Conservation (phyloP, 345 rosid species). For the Bruguiera parviflora region DNA sequence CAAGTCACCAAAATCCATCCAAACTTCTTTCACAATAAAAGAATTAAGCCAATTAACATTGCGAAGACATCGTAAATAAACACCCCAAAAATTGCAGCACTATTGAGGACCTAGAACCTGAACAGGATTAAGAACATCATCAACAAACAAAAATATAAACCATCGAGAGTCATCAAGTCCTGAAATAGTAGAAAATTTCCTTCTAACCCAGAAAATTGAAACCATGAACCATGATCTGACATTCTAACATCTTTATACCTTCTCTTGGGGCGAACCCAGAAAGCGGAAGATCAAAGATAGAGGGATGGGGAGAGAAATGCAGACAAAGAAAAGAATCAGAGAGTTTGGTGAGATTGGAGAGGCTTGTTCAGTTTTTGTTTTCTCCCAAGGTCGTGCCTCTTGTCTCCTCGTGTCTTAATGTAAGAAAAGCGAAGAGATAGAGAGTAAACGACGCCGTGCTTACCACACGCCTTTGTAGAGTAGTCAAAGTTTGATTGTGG, state of each 20-base stretch:
- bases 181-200: not conserved
- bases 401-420: too few relatives aligned
- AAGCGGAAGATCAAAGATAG: not conserved
- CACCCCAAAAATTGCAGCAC: not conserved
- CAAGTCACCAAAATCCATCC: not conserved
- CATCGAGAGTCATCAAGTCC: too few relatives aligned
- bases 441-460: constrained; percentile 43
- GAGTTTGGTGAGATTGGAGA: constrained; percentile 25
- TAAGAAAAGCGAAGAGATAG: not conserved
- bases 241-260: constrained; percentile 10
- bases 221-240: too few relatives aligned
- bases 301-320: not conserved
- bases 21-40: not conserved
- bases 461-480: constrained; percentile 32
- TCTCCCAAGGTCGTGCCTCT: too few relatives aligned
- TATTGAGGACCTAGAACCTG: not conserved
- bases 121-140: not conserved
- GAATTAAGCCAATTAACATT: not conserved
- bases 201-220: not conserved
- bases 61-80: not conserved
- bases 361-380: too few relatives aligned
- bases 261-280: not conserved
- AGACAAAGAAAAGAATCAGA: constrained; percentile 20
- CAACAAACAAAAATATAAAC: not conserved
- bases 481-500: not conserved